Evolutionary conservation across 1,139 yeast genomes (phyloP).

Genomic region (Pichia sp.): DNA sequence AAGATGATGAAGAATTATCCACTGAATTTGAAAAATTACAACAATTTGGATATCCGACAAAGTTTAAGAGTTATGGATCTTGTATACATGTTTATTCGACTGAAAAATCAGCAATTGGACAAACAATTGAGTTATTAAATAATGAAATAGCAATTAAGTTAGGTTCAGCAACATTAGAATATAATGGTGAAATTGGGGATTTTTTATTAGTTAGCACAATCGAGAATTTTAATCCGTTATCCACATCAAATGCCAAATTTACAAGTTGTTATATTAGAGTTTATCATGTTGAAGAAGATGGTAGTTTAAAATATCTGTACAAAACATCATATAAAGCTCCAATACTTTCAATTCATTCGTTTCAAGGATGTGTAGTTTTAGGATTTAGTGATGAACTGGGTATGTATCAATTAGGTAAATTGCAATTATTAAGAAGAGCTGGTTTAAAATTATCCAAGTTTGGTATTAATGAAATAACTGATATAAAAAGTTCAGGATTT

Average conservation of each 20-base stretch:
- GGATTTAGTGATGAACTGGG: conserved; percentile 52
- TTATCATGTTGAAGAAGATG: conserved; percentile 37
- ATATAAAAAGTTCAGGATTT: conserved; percentile 47
- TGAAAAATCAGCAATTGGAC: conserved; percentile 32
- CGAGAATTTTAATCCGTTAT: conserved; percentile 33
- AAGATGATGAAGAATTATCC: conserved; percentile 9
- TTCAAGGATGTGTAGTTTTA: conserved; percentile 57
- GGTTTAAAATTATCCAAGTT: conserved; percentile 34
- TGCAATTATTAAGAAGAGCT: conserved; percentile 68
- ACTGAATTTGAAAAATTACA: conserved; percentile 26
- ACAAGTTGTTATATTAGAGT: conserved; percentile 37
- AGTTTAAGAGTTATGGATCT: conserved; percentile 39
- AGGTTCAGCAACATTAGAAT: conserved; percentile 33
- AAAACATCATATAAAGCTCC: conserved; percentile 49
- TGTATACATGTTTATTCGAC: conserved; percentile 48
- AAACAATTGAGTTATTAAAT: conserved; percentile 36
- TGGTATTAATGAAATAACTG: conserved; percentile 37
- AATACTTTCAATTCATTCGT: conserved; percentile 46
- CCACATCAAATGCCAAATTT: conserved; percentile 16
- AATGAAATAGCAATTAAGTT: conserved; percentile 39
- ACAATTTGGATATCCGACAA: conserved; percentile 37
- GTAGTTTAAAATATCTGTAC: conserved; percentile 47
- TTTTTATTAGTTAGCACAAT: conserved; percentile 48
- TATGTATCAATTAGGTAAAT: conserved; percentile 68
- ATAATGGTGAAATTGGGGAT: conserved; percentile 27